phyloP scores from a whole-genome alignment of 176 grass and related monocot genomes.

The Triticum monococcum region DNA sequence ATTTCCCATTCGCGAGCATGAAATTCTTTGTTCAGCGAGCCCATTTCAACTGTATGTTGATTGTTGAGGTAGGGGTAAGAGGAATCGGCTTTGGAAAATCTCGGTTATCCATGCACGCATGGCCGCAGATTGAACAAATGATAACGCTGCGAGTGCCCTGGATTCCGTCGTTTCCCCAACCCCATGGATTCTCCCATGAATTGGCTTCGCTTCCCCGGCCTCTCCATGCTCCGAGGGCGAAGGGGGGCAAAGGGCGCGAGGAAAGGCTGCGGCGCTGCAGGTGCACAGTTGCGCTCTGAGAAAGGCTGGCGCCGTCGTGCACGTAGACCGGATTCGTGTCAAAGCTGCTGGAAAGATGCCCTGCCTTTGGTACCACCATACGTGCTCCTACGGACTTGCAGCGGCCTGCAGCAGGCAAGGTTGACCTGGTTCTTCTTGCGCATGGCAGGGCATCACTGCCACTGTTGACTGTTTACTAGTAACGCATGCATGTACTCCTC shows the following conservation, averaged over 20 bases:
- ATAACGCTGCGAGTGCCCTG: not conserved
- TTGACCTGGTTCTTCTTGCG: not conserved
- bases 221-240: not conserved
- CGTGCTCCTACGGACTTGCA: not conserved
- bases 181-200: not conserved
- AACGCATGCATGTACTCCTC: too few relatives aligned
- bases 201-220: not conserved
- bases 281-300: conserved; percentile 8
- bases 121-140: not conserved
- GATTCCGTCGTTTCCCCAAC: not conserved
- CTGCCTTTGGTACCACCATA: conserved; percentile 17
- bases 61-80: not conserved
- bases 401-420: not conserved
- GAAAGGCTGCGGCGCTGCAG: conserved; percentile 44
- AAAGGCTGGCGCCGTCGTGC: conserved; percentile 38
- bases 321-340: conserved; percentile 31
- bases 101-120: not conserved
- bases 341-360: conserved; percentile 47
- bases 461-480: too few relatives aligned
- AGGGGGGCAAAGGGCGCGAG: not conserved
- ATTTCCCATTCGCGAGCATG: not conserved
- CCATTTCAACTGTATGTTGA: not conserved
- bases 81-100: not conserved
- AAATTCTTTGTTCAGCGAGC: not conserved
- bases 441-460: not conserved